A percentile compares a stretch with the other conserved stretches of the same genome.
Conservation (phyloP, 2,329 filamentous ascomycete genomes). For the Amphichorda felina region DNA sequence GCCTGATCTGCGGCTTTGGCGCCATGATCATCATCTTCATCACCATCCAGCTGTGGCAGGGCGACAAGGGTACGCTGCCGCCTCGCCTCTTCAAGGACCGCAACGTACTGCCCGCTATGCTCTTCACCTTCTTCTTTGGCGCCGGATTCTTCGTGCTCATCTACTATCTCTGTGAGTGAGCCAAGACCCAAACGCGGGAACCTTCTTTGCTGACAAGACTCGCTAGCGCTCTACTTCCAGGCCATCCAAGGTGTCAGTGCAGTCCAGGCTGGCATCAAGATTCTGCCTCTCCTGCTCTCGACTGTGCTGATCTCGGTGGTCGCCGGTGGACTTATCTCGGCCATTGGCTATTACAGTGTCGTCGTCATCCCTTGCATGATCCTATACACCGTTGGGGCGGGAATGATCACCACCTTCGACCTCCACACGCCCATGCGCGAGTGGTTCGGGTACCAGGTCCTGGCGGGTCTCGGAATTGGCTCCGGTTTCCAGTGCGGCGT, state of each 20-base stretch:
- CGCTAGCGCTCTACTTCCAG: slow-evolving; percentile 21
- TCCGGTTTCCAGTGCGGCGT: slow-evolving; percentile 34
- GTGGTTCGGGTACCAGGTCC: slow-evolving; percentile 48
- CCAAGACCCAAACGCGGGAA: too few species aligned
- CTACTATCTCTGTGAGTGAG: slow-evolving; percentile 32
- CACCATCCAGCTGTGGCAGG: slow-evolving; percentile 5
- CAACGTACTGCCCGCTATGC: slow-evolving; percentile 16
- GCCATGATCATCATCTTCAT: slow-evolving; percentile 32
- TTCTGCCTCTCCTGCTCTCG: slow-evolving; percentile 9
- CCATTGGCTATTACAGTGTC: slow-evolving; percentile 13
- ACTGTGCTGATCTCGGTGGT: slow-evolving; percentile 29
- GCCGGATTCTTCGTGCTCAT: slow-evolving; percentile 31
- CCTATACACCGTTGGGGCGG: slow-evolving; percentile 32
- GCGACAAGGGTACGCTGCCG: slow-evolving; percentile 3
- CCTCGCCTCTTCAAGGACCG: slow-evolving; percentile 3
- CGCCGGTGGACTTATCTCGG: slow-evolving; percentile 24
- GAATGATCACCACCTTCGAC: slow-evolving; percentile 41
- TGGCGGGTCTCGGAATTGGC: slow-evolving; percentile 41
- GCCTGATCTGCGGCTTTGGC: slow-evolving; percentile 36
- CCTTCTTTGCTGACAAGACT: slow-evolving; percentile 14
- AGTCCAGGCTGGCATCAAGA: slow-evolving; percentile 8
- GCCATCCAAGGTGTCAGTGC: slow-evolving; percentile 27
- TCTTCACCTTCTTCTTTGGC: slow-evolving; percentile 27
- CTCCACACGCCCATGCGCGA: slow-evolving; percentile 29
- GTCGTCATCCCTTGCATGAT: slow-evolving; percentile 29